Evolutionary conservation across 768 basidiomycete genomes (phyloP).

Genomic region (Tricholoma saponaceum): DNA sequence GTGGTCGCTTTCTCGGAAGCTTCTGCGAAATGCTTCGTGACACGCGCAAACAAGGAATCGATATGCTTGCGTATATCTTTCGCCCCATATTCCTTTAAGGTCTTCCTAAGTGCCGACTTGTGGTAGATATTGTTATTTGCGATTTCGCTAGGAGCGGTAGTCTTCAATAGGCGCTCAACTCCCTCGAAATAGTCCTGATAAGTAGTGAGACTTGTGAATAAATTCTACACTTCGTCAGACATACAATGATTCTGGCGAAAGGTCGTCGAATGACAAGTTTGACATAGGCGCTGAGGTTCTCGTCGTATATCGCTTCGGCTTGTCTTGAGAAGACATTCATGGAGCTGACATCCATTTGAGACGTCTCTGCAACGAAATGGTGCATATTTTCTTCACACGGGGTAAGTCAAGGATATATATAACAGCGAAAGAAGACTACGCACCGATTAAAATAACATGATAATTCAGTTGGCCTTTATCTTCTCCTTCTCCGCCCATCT

Average conservation of each 20-base stretch:
- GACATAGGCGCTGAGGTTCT: constrained; percentile 84
- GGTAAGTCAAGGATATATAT: background rate
- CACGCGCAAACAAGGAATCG: constrained; percentile 82
- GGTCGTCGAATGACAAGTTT: constrained; percentile 83
- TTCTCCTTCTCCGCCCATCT: constrained; percentile 88
- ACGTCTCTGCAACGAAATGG: constrained; percentile 81
- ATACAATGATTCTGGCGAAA: constrained; percentile 81
- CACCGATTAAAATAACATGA: constrained; percentile 92
- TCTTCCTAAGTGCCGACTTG: constrained; percentile 75
- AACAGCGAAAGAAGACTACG: constrained; percentile 22
- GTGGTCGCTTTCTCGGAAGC: constrained; percentile 61
- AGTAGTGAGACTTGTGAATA: background rate
- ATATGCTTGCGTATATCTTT: constrained; percentile 91
- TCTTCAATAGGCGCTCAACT: constrained; percentile 81
- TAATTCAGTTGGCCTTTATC: constrained; percentile 97
- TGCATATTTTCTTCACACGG: constrained; percentile 86
- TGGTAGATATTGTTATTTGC: constrained; percentile 71
- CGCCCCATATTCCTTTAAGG: constrained; percentile 76
- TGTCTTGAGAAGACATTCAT: constrained; percentile 58
- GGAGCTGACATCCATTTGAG: constrained; percentile 62
- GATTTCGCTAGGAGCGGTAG: constrained; percentile 74
- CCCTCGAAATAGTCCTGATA: constrained; percentile 92
- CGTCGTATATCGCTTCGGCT: constrained; percentile 84
- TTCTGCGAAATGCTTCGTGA: constrained; percentile 95
- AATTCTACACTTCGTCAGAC: constrained; percentile 19